phyloP scores from a whole-genome alignment of 768 basidiomycete species.

The Lentinula guzmanii region DNA sequence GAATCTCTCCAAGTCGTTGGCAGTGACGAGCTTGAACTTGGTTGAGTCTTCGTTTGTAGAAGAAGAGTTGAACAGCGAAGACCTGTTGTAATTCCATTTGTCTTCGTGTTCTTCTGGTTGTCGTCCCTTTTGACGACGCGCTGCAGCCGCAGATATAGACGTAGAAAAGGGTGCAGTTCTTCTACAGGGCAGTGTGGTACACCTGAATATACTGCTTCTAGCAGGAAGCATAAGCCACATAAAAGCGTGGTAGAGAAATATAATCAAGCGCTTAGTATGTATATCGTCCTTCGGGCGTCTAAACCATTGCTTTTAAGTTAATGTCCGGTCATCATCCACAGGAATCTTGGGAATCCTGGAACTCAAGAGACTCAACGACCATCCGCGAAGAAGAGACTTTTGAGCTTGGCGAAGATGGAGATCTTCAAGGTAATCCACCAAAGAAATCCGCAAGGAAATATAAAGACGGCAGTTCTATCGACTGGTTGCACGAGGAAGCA shows the following conservation, averaged over 20 bases:
- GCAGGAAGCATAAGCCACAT: conserved; percentile 1
- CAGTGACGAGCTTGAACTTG: conserved; percentile 55
- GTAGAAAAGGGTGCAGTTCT: background rate
- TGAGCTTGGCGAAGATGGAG: conserved; percentile 3
- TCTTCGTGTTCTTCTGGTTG: conserved; percentile 26
- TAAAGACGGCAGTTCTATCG: conserved; percentile 56
- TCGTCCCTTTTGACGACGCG: background rate
- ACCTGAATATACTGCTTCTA: background rate
- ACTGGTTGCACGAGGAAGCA: conserved; percentile 65
- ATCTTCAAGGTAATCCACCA: background rate
- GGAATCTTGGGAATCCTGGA: background rate
- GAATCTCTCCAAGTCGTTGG: conserved; percentile 56
- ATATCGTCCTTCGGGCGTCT: background rate
- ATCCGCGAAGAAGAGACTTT: background rate
- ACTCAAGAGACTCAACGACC: background rate
- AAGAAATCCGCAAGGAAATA: conserved; percentile 25
- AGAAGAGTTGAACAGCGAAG: conserved; percentile 50
- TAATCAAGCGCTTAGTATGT: background rate
- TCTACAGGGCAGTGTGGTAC: background rate
- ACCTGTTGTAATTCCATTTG: conserved; percentile 76
- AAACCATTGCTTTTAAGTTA: background rate
- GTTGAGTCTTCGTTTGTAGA: conserved; percentile 30
- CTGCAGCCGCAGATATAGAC: background rate
- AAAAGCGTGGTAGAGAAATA: background rate
- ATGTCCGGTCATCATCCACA: conserved; percentile 4